Evolutionary conservation across 2,329 filamentous ascomycete genomes (phyloP).

Genomic region (Monilinia fructicola): DNA sequence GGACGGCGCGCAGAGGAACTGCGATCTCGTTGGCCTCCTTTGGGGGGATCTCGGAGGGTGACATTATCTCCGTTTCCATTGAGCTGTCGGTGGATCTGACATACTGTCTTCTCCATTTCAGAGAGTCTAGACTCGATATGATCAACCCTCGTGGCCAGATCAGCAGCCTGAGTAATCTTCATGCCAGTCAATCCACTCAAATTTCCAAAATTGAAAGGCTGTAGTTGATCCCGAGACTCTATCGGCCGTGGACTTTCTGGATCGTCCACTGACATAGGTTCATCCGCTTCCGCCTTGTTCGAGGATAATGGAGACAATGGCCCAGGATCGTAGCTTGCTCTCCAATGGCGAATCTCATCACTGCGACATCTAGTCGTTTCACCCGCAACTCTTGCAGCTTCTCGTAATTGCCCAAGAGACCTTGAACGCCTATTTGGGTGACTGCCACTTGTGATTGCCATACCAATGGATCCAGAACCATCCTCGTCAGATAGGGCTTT

Average conservation of each 20-base stretch:
- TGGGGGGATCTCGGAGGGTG: slow-evolving; percentile 35
- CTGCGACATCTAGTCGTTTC: slow-evolving; percentile 53
- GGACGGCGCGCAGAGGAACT: slow-evolving; percentile 30
- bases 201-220: slow-evolving; percentile 57
- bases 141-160: slow-evolving; percentile 54
- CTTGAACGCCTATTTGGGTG: slow-evolving; percentile 55
- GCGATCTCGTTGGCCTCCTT: slow-evolving; percentile 26
- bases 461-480: slow-evolving; percentile 49
- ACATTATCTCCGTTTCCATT: slow-evolving; percentile 25
- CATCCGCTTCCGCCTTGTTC: slow-evolving; percentile 43
- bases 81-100: slow-evolving; percentile 25
- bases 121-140: slow-evolving; percentile 53
- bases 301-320: slow-evolving; percentile 55
- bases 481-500: slow-evolving; percentile 38
- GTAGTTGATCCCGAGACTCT: slow-evolving; percentile 43
- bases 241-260: slow-evolving; percentile 28
- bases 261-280: slow-evolving; percentile 41
- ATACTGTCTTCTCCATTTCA: slow-evolving; percentile 48
- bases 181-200: slow-evolving; percentile 51
- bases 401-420: slow-evolving; percentile 56
- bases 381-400: slow-evolving; percentile 40
- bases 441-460: slow-evolving; percentile 59
- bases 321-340: slow-evolving; percentile 57
- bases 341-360: slow-evolving; percentile 64
- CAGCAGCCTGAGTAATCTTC: slow-evolving; percentile 58